Percentiles rank a stretch among this genome's conserved stretches.
Conservation (phyloP, 2,329 filamentous ascomycete genomes). For the Beauveria bassiana region DNA sequence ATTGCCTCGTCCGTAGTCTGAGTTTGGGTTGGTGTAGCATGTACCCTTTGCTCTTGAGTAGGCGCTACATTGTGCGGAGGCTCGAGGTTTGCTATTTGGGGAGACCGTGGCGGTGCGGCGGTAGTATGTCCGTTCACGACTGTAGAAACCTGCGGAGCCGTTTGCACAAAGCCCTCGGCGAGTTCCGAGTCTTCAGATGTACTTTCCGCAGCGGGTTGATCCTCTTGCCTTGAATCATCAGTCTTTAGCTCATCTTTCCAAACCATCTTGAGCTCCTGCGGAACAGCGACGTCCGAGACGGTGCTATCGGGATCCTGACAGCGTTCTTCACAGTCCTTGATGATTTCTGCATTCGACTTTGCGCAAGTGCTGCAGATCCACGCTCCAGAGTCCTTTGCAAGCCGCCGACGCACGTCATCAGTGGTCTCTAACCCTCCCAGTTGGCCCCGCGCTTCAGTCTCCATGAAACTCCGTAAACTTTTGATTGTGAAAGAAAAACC, state of each 20-base stretch:
- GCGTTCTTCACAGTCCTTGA: slow-evolving; percentile 59
- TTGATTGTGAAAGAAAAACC: neutral
- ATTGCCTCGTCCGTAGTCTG: slow-evolving; percentile 37
- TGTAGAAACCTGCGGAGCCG: slow-evolving; percentile 24
- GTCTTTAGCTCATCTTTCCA: slow-evolving; percentile 64
- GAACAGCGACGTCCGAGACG: slow-evolving; percentile 40
- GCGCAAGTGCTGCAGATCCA: slow-evolving; percentile 68
- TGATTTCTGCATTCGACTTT: slow-evolving; percentile 64
- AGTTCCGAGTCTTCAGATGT: slow-evolving; percentile 32
- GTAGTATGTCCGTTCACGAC: neutral
- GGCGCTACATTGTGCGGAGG: slow-evolving; percentile 15
- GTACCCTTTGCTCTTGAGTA: slow-evolving; percentile 10
- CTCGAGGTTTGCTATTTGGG: neutral
- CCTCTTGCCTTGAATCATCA: slow-evolving; percentile 15
- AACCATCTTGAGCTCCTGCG: slow-evolving; percentile 53
- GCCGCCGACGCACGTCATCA: slow-evolving; percentile 55
- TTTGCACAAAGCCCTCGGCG: slow-evolving; percentile 52
- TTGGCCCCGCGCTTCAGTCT: slow-evolving; percentile 79
- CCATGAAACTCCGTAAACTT: slow-evolving; percentile 80
- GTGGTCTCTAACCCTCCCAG: slow-evolving; percentile 79
- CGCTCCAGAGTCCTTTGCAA: slow-evolving; percentile 57
- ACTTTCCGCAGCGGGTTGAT: slow-evolving; percentile 30
- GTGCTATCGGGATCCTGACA: slow-evolving; percentile 25
- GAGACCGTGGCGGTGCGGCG: neutral
- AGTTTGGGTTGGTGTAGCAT: slow-evolving; percentile 8